Evolutionary conservation across 1,284 basidiomycete species (phyloP).

Genomic region (Malassezia dermatis): DNA sequence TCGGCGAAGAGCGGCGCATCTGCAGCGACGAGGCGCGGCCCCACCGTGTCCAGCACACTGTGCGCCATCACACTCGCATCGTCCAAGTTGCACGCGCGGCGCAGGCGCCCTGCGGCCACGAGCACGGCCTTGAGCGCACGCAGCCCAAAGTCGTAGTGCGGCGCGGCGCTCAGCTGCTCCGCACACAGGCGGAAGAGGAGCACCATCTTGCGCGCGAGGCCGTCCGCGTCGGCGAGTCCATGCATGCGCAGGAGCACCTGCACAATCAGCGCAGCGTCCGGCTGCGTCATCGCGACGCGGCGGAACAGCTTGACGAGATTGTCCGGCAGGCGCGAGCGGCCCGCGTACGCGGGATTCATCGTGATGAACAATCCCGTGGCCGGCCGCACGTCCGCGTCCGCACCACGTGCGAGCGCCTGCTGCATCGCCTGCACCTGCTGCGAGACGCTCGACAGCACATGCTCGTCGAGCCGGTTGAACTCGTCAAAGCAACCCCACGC

Average conservation of each 20-base stretch:
- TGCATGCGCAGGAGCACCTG: conserved; percentile 99
- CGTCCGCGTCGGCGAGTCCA: conserved; percentile 94
- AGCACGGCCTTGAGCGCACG: conserved; percentile 94
- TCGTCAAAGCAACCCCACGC: conserved; percentile 58
- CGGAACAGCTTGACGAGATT: conserved; percentile 88
- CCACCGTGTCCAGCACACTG: conserved; percentile 97
- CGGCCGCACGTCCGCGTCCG: conserved; percentile 65
- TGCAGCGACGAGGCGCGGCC: conserved; percentile 92
- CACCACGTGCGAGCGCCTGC: conserved; percentile 66
- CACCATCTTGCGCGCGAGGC: conserved; percentile 89
- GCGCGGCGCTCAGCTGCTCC: conserved; percentile 90
- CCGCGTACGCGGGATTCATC: conserved; percentile 90
- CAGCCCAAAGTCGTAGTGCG: conserved; percentile 98
- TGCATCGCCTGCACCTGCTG: conserved; percentile 99
- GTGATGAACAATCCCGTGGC: conserved; percentile 95
- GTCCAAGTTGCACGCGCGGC: conserved; percentile 53
- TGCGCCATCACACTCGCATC: conserved; percentile 52
- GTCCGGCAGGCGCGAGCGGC: conserved; percentile 89
- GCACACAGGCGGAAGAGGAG: conserved; percentile 98
- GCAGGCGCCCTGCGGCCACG: conserved; percentile 90
- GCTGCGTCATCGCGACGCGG: conserved; percentile 98
- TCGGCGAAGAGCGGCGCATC: conserved; percentile 91
- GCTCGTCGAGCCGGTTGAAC: conserved; percentile 85
- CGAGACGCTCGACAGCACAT: conserved; percentile 92
- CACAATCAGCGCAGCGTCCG: conserved; percentile 93